A percentile compares a stretch with the other conserved stretches of the same genome.
Evolutionary conservation across 345 rosid species (phyloP).

Genomic region (Pugionium dolabratum): DNA sequence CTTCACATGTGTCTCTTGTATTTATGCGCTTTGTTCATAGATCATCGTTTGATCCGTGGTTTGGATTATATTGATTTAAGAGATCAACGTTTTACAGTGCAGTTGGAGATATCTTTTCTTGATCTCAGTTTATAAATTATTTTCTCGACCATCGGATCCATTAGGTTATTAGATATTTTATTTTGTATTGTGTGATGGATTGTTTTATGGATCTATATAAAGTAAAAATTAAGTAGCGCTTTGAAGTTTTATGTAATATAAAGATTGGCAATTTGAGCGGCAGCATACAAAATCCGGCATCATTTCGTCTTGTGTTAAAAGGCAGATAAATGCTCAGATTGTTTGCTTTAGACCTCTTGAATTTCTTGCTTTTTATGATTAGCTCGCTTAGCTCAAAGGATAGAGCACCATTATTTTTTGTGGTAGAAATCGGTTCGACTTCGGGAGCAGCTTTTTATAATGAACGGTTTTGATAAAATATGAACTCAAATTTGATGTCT

Average conservation of each 20-base stretch:
- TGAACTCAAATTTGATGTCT: neutral
- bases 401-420: slow-evolving; percentile 18
- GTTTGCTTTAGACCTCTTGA: slow-evolving; percentile 1
- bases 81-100: neutral
- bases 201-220: neutral
- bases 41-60: neutral
- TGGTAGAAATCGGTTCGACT: slow-evolving; percentile 38
- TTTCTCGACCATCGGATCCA: neutral
- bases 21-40: neutral
- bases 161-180: no score
- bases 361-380: neutral
- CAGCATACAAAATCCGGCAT: neutral
- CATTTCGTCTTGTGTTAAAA: slow-evolving; percentile 3
- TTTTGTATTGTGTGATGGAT: neutral
- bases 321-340: neutral
- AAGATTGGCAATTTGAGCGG: neutral
- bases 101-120: neutral
- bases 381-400: slow-evolving; percentile 21
- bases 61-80: neutral
- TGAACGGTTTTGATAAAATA: no score
- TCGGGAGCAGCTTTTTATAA: slow-evolving; percentile 22
- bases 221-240: no score
- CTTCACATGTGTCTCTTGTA: neutral
- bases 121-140: neutral
- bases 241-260: neutral